Conservation (phyloP, 2,329 filamentous ascomycete species). For the Hymenoscyphus repandus region DNA sequence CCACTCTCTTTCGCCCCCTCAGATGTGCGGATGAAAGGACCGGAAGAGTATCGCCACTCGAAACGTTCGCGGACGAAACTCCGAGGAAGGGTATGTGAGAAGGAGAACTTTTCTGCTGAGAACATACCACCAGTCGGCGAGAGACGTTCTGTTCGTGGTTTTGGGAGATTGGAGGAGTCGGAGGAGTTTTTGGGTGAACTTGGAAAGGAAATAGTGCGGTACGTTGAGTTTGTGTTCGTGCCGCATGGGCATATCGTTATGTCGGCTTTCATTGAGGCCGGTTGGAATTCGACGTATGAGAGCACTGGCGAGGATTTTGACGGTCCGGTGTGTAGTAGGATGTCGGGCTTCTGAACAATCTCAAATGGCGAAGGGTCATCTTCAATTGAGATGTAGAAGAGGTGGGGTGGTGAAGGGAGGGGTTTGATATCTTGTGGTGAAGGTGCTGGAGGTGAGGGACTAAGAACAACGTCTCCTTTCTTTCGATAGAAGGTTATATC, state of each 20-base stretch:
- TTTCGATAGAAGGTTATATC: conserved; percentile 25
- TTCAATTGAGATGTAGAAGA: conserved; percentile 24
- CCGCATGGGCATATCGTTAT: conserved; percentile 23
- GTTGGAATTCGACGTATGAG: conserved; percentile 24
- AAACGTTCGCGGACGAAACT: conserved; percentile 20
- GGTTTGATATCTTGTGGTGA: conserved; percentile 20
- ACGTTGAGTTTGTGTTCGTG: conserved; percentile 8
- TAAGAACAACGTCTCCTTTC: conserved; percentile 20
- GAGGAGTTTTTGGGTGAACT: neutral
- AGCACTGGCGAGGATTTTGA: conserved; percentile 19
- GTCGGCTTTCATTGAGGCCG: conserved; percentile 20
- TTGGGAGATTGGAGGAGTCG: conserved; percentile 8
- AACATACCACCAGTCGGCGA: conserved; percentile 20
- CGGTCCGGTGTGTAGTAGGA: conserved; percentile 23
- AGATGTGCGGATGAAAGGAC: conserved; percentile 13
- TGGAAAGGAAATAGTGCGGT: conserved; percentile 9
- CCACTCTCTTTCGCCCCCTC: conserved; percentile 18
- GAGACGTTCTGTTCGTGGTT: conserved; percentile 17
- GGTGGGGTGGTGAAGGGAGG: conserved; percentile 21
- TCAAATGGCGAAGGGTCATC: conserved; percentile 14
- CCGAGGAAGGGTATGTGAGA: conserved; percentile 19
- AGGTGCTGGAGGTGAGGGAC: conserved; percentile 20
- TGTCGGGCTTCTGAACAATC: conserved; percentile 18
- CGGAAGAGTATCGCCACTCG: conserved; percentile 21
- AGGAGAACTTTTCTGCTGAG: conserved; percentile 20